Percentiles rank a stretch among this genome's conserved stretches.
phyloP scores from a whole-genome alignment of 805 yeast genomes.

The Sporopachydermia lactativora region DNA sequence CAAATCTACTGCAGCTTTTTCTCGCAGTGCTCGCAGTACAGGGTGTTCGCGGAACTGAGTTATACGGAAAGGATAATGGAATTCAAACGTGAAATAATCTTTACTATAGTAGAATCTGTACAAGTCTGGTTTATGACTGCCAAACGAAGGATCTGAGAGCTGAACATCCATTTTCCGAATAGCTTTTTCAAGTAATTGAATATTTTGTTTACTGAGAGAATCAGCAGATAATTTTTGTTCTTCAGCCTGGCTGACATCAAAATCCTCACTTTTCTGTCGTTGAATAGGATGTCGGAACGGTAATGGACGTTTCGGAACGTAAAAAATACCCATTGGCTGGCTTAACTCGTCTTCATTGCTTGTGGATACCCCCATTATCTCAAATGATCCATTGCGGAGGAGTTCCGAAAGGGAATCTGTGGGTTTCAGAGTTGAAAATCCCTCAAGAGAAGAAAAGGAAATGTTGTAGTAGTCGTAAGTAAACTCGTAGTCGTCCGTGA shows the following conservation, averaged over 20 bases:
- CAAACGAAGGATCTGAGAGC: conserved; percentile 10
- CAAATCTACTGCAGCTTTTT: no score
- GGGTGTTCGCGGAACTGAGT: no score
- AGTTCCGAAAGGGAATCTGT: background rate
- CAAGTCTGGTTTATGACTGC: conserved; percentile 15
- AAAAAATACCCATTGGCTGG: background rate
- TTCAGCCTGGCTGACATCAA: background rate
- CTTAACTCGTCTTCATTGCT: background rate
- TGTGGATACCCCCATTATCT: background rate
- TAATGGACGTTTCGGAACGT: background rate
- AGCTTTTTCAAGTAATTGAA: background rate
- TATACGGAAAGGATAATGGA: no score
- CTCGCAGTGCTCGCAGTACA: no score
- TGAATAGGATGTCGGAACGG: background rate
- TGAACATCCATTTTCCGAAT: background rate
- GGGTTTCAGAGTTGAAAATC: background rate
- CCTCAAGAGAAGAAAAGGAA: background rate
- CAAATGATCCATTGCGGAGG: background rate
- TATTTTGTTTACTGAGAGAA: background rate
- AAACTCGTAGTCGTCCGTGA: background rate
- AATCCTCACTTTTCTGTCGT: background rate
- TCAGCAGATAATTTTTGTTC: background rate
- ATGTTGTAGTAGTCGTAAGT: background rate
- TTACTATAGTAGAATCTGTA: no score
- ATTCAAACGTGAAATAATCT: no score